Conservation (phyloP, 495 filamentous ascomycete species). For the Penicillium salamii region DNA sequence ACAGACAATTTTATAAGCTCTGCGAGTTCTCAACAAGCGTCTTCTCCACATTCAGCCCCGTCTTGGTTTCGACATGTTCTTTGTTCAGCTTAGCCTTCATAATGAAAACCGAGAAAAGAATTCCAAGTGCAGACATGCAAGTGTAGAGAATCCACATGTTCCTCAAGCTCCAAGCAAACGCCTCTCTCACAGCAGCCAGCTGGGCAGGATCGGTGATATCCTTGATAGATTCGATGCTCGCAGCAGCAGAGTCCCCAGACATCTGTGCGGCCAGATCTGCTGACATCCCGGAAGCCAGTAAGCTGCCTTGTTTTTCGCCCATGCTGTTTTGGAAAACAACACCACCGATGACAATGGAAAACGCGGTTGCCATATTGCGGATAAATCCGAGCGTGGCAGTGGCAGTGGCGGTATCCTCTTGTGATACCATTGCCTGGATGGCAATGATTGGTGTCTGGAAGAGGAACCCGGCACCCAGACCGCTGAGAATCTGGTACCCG, state of each 20-base stretch:
- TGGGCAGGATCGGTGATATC: conserved; percentile 43
- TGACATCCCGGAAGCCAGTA: conserved; percentile 48
- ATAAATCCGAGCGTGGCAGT: conserved; percentile 75
- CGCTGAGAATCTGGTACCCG: conserved; percentile 61
- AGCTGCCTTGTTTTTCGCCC: conserved; percentile 31
- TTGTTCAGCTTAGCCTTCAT: conserved; percentile 46
- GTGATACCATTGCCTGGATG: conserved; percentile 66
- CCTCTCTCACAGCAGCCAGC: conserved; percentile 46
- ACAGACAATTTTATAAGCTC: neutral
- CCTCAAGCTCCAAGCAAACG: conserved; percentile 57
- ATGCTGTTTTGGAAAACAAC: conserved; percentile 74
- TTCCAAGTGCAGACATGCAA: conserved; percentile 44
- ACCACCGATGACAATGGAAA: conserved; percentile 74
- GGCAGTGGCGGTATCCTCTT: conserved; percentile 70
- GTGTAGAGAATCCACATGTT: conserved; percentile 65
- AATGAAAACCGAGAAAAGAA: conserved; percentile 55
- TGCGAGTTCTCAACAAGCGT: conserved; percentile 8
- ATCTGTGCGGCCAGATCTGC: conserved; percentile 34
- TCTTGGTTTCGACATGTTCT: conserved; percentile 62
- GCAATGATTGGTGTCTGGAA: conserved; percentile 71
- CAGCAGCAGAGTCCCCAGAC: conserved; percentile 47
- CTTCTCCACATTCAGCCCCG: conserved; percentile 33
- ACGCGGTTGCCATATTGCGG: conserved; percentile 66
- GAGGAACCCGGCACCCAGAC: conserved; percentile 47
- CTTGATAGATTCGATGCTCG: conserved; percentile 48